phyloP scores from a whole-genome alignment of 768 basidiomycete species.

The Phanerochaete carnosa region DNA sequence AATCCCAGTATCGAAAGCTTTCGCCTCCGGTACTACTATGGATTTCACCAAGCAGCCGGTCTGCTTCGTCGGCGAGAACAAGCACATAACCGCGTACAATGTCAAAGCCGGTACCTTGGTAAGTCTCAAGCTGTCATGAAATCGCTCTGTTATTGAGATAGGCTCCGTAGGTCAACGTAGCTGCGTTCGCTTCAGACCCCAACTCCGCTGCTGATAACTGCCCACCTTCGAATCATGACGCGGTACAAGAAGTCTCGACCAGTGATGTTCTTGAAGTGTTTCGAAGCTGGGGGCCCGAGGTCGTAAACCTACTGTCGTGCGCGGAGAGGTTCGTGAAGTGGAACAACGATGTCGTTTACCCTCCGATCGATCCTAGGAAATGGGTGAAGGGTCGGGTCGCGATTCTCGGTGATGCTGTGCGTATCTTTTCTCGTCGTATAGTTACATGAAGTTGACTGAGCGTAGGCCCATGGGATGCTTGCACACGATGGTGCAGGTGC shows the following conservation, averaged over 20 bases:
- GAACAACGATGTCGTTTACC: slow-evolving; percentile 47
- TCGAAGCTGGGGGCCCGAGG: slow-evolving; percentile 46
- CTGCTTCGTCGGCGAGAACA: slow-evolving; percentile 42
- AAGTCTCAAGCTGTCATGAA: neutral
- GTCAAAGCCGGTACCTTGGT: slow-evolving; percentile 42
- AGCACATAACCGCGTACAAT: slow-evolving; percentile 54
- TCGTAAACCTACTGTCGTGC: slow-evolving; percentile 36
- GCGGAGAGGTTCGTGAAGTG: slow-evolving; percentile 46
- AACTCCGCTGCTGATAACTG: slow-evolving; percentile 17
- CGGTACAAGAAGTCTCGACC: slow-evolving; percentile 39
- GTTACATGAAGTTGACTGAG: no score
- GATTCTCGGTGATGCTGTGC: slow-evolving; percentile 54
- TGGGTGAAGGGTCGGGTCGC: slow-evolving; percentile 44
- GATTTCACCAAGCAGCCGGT: slow-evolving; percentile 33
- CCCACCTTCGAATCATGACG: slow-evolving; percentile 18
- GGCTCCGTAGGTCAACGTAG: slow-evolving; percentile 38
- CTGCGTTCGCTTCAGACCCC: slow-evolving; percentile 36
- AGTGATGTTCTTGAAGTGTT: slow-evolving; percentile 42
- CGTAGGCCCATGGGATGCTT: slow-evolving; percentile 58
- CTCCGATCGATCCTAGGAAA: slow-evolving; percentile 34
- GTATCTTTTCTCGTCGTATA: no score
- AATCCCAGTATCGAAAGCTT: slow-evolving; percentile 27
- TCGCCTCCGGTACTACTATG: no score
- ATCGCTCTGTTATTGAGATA: neutral
- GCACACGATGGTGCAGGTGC: slow-evolving; percentile 59